phyloP scores from a whole-genome alignment of 2,329 filamentous ascomycete species.

The Seiridium unicorne region DNA sequence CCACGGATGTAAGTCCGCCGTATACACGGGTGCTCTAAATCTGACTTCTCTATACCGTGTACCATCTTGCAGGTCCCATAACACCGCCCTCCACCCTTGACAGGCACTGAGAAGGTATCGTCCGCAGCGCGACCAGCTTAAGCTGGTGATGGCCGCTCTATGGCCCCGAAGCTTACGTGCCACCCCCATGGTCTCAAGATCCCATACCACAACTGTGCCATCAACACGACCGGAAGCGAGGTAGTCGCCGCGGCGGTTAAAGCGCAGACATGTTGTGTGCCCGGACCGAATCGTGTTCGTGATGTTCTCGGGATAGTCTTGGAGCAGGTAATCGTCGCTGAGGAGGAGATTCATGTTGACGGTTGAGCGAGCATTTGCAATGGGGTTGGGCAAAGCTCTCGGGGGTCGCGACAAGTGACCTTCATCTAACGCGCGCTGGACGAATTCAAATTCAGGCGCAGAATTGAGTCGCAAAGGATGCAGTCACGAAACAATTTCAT shows the following conservation, averaged over 20 bases:
- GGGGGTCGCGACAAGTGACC: no score
- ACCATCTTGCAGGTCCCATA: conserved; percentile 81
- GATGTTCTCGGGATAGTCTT: conserved; percentile 88
- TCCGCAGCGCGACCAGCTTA: conserved; percentile 93
- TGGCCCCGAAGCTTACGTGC: conserved; percentile 92
- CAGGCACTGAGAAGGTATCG: conserved; percentile 89
- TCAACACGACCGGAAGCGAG: conserved; percentile 92
- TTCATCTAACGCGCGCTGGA: no score
- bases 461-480: neutral
- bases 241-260: conserved; percentile 92
- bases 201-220: conserved; percentile 93
- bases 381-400: no score
- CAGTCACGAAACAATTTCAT: conserved; percentile 7
- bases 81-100: conserved; percentile 92
- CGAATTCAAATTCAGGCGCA: neutral
- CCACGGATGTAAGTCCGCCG: conserved; percentile 89
- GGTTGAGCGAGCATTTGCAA: conserved; percentile 14
- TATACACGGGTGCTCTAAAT: conserved; percentile 91
- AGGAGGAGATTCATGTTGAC: conserved; percentile 56
- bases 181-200: conserved; percentile 95
- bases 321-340: conserved; percentile 62
- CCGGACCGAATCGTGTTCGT: conserved; percentile 79
- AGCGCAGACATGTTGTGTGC: conserved; percentile 69
- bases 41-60: conserved; percentile 79
- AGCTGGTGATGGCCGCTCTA: conserved; percentile 86